Evolutionary conservation across 257 asterid genomes (phyloP).

Genomic region (Scutellaria barbata): DNA sequence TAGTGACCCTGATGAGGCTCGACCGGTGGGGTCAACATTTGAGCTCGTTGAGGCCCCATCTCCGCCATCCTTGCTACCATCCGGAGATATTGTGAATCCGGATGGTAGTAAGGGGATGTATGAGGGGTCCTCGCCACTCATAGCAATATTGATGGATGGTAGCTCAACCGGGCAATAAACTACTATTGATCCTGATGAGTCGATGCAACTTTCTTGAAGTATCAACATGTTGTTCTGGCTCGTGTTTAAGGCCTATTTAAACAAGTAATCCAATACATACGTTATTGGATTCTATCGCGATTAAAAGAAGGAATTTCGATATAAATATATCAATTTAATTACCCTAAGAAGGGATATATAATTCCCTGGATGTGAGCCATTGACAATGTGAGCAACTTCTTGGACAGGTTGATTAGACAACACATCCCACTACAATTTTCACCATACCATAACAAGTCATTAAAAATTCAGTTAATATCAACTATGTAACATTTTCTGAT

Average conservation of each 20-base stretch:
- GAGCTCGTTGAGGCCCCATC: constrained; percentile 68
- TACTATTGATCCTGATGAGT: constrained; percentile 78
- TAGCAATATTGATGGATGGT: constrained; percentile 75
- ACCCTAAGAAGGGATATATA: constrained; percentile 92
- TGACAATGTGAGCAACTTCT: constrained; percentile 89
- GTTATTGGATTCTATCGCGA: no score
- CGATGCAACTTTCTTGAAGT: constrained; percentile 93
- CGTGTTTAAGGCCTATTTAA: constrained; percentile 67
- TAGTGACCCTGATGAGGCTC: constrained; percentile 57
- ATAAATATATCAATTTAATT: constrained; percentile 39
- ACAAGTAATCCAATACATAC: neutral
- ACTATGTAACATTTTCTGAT: no score
- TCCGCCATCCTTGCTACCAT: constrained; percentile 46
- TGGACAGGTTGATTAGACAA: constrained; percentile 90
- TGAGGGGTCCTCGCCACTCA: constrained; percentile 92
- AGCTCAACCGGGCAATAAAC: constrained; percentile 87
- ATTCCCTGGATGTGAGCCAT: constrained; percentile 94
- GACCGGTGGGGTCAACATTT: neutral
- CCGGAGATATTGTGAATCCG: constrained; percentile 83
- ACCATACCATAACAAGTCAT: neutral
- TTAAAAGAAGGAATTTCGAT: neutral
- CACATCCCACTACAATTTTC: constrained; percentile 80
- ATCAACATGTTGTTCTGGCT: constrained; percentile 90
- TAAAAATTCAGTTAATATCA: no score
- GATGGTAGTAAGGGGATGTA: constrained; percentile 80